Conservation (phyloP, 371 early-diverging fungal species). For the Mortierella sp. region DNA sequence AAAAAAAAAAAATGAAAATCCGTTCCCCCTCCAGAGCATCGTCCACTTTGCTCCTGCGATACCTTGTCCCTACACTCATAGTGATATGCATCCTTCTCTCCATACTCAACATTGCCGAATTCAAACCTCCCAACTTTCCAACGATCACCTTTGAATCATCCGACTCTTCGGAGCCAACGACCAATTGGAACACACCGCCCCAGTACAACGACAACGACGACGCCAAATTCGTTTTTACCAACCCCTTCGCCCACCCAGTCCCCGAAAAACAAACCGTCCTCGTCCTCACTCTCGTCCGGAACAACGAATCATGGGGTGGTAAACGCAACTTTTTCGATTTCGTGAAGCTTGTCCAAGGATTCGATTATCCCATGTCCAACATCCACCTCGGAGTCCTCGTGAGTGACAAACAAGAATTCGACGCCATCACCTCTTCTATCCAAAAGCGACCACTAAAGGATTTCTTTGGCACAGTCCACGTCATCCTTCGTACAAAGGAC, state of each 20-base stretch:
- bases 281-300: constrained; percentile 19
- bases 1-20: background rate
- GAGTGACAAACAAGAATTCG: constrained; percentile 10
- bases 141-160: background rate
- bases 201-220: background rate
- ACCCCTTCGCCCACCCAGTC: background rate
- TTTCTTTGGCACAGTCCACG: background rate
- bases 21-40: background rate
- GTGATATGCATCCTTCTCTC: background rate
- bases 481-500: constrained; percentile 21
- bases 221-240: background rate
- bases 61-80: background rate
- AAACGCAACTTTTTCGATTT: constrained; percentile 7
- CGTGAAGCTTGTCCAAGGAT: constrained; percentile 9
- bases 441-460: background rate
- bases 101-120: background rate
- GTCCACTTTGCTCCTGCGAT: background rate
- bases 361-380: constrained; percentile 19
- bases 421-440: constrained; percentile 9
- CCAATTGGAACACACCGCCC: background rate
- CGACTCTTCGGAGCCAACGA: background rate
- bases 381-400: constrained; percentile 16
- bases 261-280: constrained; percentile 6
- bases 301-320: constrained; percentile 17
- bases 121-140: background rate